phyloP scores from a whole-genome alignment of 139 green algal genomes.

The Tetradesmus obliquus region DNA sequence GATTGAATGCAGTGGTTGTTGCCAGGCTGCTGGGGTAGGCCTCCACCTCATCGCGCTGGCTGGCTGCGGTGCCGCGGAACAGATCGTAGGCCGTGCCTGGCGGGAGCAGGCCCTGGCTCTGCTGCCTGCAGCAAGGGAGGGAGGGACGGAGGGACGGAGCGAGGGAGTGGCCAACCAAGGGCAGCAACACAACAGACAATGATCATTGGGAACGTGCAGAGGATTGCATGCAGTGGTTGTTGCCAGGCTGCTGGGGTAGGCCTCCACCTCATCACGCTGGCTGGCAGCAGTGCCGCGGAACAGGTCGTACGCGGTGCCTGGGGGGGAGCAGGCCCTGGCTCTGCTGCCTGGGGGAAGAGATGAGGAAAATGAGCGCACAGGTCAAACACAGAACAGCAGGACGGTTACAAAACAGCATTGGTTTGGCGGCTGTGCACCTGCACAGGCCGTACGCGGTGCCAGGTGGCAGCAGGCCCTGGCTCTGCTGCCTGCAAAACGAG shows the following conservation, averaged over 20 bases:
- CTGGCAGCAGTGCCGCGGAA: conserved; percentile 85
- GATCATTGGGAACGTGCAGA: too few species aligned
- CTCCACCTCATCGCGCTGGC: conserved; percentile 84
- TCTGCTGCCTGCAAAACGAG: conserved; percentile 83
- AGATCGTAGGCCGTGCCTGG: conserved; percentile 92
- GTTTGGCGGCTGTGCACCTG: conserved; percentile 75
- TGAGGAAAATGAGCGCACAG: too few species aligned
- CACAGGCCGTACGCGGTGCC: conserved; percentile 94
- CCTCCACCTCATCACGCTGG: conserved; percentile 91
- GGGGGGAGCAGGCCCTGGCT: conserved; percentile 88
- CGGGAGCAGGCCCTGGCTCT: conserved; percentile 90
- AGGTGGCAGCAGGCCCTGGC: conserved; percentile 88
- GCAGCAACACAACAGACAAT: too few species aligned
- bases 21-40: conserved; percentile 65
- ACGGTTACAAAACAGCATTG: too few species aligned
- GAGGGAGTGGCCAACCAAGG: too few species aligned
- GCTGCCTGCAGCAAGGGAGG: conserved; percentile 91
- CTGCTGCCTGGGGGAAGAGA: conserved; percentile 97
- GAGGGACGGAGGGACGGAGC: too few species aligned
- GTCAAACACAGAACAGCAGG: too few species aligned
- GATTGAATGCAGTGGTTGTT: too few species aligned
- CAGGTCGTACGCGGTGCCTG: conserved; percentile 91
- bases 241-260: conserved; percentile 64
- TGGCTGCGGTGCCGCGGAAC: conserved; percentile 84
- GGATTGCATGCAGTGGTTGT: too few species aligned